Evolutionary conservation across 768 basidiomycete species (phyloP).

Genomic region (Boletus reticuloceps): DNA sequence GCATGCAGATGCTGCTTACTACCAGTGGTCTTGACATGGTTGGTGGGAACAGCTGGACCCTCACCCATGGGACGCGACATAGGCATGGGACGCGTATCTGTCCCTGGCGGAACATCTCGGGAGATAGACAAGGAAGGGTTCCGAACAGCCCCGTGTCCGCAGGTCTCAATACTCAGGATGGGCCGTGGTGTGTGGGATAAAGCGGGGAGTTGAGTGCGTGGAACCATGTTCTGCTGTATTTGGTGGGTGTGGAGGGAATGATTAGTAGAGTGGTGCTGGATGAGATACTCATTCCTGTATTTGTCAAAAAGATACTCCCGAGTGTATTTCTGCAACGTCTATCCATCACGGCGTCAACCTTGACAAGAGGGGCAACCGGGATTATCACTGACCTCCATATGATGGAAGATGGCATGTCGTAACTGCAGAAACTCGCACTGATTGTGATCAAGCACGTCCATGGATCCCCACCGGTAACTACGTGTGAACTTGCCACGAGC

Average conservation of each 20-base stretch:
- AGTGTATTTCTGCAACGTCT: slow-evolving; percentile 86
- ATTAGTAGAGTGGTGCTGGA: slow-evolving; percentile 49
- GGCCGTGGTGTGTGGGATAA: slow-evolving; percentile 47
- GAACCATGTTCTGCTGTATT: slow-evolving; percentile 37
- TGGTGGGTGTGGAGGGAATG: slow-evolving; percentile 45
- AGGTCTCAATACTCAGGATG: slow-evolving; percentile 61
- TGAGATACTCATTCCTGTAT: slow-evolving; percentile 59
- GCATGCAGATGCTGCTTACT: slow-evolving; percentile 33
- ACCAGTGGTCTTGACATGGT: slow-evolving; percentile 33
- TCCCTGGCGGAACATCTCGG: slow-evolving; percentile 45
- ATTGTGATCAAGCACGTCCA: slow-evolving; percentile 74
- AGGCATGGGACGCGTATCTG: slow-evolving; percentile 44
- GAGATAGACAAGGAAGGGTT: slow-evolving; percentile 45
- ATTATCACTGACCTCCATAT: slow-evolving; percentile 70
- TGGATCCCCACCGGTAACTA: slow-evolving; percentile 78
- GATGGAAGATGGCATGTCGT: slow-evolving; percentile 78
- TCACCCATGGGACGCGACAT: slow-evolving; percentile 42
- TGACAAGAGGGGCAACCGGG: slow-evolving; percentile 11
- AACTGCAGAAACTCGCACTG: slow-evolving; percentile 83
- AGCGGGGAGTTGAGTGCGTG: slow-evolving; percentile 27
- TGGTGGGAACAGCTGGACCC: slow-evolving; percentile 21
- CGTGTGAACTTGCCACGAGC: slow-evolving; percentile 64
- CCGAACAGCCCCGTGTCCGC: slow-evolving; percentile 42
- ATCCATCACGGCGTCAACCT: slow-evolving; percentile 22
- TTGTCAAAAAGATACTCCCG: slow-evolving; percentile 80